Percentiles rank a stretch among this genome's conserved stretches.
Conservation (phyloP, 179 eudicot genomes). For the Sideroxylon spinosum region DNA sequence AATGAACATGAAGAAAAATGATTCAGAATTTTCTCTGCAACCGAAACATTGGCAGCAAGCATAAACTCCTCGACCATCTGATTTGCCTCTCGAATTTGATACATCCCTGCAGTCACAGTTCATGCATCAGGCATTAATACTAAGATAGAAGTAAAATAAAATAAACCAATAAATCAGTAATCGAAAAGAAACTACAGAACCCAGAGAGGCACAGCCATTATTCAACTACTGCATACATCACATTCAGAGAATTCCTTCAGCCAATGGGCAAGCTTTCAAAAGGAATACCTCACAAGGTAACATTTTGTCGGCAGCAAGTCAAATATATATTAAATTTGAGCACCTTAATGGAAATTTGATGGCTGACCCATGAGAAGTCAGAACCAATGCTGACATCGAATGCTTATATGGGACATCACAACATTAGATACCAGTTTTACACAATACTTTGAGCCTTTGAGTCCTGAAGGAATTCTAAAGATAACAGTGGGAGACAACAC, state of each 20-base stretch:
- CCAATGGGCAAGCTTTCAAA: not conserved
- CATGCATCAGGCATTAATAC: constrained; percentile 9
- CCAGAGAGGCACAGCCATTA: not conserved
- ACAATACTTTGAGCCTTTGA: not conserved
- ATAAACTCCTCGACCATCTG: constrained; percentile 99
- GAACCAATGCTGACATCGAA: not conserved
- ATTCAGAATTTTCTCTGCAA: constrained; percentile 72
- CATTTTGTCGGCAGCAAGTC: not conserved
- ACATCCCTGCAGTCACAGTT: constrained; percentile 64
- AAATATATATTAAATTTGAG: not conserved
- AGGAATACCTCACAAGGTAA: not conserved
- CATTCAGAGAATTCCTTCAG: not conserved
- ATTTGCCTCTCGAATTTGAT: constrained; percentile 99
- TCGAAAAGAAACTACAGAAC: not conserved
- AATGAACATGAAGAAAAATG: constrained; percentile 71
- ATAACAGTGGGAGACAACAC: not conserved
- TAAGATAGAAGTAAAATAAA: not conserved
- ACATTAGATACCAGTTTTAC: not conserved
- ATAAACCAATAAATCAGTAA: not conserved
- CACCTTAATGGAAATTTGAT: not conserved
- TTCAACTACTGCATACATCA: constrained; percentile 4
- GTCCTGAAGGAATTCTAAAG: not conserved
- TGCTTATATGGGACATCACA: not conserved
- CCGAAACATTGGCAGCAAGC: constrained; percentile 99
- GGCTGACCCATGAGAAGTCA: not conserved